Percentiles rank a stretch among this genome's conserved stretches.
These are phyloP conservation scores for Linnemannia elongata DNA, from an alignment of 192 early-diverging fungal species.

Conservation along the genomic window DNA sequence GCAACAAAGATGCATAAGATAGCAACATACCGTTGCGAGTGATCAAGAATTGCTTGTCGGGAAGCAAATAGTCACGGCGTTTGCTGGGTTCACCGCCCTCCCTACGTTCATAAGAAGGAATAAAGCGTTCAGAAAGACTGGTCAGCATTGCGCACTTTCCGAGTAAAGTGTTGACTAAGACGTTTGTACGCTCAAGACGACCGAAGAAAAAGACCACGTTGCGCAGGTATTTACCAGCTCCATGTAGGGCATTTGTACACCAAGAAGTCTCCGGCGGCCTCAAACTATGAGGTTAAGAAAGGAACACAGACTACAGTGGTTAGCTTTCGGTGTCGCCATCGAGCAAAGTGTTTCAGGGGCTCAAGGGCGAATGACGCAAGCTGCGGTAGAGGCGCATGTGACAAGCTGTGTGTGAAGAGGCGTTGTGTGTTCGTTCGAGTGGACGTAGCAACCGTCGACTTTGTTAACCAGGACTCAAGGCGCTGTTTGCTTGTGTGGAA, in stretches of 20 bases:
- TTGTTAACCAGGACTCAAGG: background rate
- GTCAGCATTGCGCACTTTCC: background rate
- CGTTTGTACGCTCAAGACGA: background rate
- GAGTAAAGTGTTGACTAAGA: background rate
- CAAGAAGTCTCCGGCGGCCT: slow-evolving; percentile 96
- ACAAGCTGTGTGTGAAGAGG: background rate
- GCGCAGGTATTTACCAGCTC: slow-evolving; percentile 74
- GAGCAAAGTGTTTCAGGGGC: background rate
- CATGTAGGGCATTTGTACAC: slow-evolving; percentile 99
- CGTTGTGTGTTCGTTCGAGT: background rate
- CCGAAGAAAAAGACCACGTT: background rate
- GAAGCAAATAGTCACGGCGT: slow-evolving; percentile 83
- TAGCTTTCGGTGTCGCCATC: background rate
- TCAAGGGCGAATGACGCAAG: background rate
- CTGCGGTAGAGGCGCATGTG: background rate
- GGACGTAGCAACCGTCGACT: background rate
- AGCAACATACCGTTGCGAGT: slow-evolving; percentile 82
- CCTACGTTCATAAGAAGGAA: slow-evolving; percentile 43
- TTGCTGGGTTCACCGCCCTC: slow-evolving; percentile 76
- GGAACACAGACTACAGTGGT: slow-evolving; percentile 13
- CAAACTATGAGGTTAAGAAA: slow-evolving; percentile 73
- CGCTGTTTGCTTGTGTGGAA: background rate
- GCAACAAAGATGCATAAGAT: background rate
- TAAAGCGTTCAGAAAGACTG: background rate
- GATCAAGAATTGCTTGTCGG: slow-evolving; percentile 95